Conservation (phyloP, 306 rosid genomes). For the Geum urbanum region DNA sequence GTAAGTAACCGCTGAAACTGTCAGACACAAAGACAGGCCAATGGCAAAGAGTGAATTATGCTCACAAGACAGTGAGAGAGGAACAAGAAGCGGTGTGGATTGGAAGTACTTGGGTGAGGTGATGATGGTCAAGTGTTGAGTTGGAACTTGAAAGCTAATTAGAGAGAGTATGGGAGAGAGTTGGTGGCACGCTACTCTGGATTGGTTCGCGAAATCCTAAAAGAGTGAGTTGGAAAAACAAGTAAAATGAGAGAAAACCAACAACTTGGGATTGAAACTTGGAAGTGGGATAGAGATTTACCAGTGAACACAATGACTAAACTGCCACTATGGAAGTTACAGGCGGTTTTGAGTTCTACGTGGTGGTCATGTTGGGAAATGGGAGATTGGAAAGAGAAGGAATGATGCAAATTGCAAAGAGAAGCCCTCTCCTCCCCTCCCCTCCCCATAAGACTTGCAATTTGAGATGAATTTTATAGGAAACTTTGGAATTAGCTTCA, state of each 20-base stretch:
- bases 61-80: conserved; percentile 15
- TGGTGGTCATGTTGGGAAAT: conserved; percentile 16
- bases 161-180: conserved; percentile 33
- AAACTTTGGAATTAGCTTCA: no score
- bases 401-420: no score
- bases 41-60: conserved; percentile 29
- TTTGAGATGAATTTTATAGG: no score
- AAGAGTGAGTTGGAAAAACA: conserved; percentile 33
- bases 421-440: no score
- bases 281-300: conserved; percentile 23
- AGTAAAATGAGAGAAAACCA: conserved; percentile 22
- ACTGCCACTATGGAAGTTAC: conserved; percentile 46
- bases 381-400: neutral
- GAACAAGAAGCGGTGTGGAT: conserved; percentile 32
- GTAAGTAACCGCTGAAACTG: conserved; percentile 4
- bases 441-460: no score
- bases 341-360: conserved; percentile 14
- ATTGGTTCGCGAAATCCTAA: conserved; percentile 37
- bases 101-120: conserved; percentile 43
- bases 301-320: conserved; percentile 48
- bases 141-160: conserved; percentile 49
- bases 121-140: conserved; percentile 42
- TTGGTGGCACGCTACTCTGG: conserved; percentile 45
- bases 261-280: conserved; percentile 38
- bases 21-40: conserved; percentile 13